phyloP scores from a whole-genome alignment of 257 asterid species.

The Nicotiana benthamiana region DNA sequence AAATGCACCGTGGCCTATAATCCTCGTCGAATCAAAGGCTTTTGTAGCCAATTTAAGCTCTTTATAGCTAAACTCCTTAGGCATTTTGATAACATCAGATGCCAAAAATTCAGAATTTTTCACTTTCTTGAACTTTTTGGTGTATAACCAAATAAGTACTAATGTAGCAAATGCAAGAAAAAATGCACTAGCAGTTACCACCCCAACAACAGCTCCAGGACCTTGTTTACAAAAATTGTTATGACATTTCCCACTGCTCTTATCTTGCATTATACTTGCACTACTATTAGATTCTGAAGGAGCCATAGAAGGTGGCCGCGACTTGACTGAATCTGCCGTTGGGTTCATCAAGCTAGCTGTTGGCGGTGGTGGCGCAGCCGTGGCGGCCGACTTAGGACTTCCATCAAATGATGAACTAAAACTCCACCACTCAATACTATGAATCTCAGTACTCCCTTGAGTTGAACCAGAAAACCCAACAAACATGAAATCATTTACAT shows the following conservation, averaged over 20 bases:
- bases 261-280: conserved; percentile 10
- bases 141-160: conserved; percentile 43
- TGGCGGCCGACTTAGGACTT: conserved; percentile 27
- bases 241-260: conserved; percentile 34
- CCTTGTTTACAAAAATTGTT: conserved; percentile 48
- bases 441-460: conserved; percentile 83
- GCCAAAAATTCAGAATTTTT: conserved; percentile 36
- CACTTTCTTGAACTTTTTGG: conserved; percentile 40
- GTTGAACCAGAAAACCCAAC: conserved; percentile 79
- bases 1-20: conserved; percentile 71
- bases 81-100: conserved; percentile 61
- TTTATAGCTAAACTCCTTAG: conserved; percentile 67
- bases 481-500: conserved; percentile 55
- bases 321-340: conserved; percentile 22
- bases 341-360: conserved; percentile 41
- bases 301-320: conserved; percentile 41
- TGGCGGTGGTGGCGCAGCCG: conserved; percentile 54
- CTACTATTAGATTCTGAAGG: conserved; percentile 22
- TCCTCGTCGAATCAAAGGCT: conserved; percentile 38
- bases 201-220: conserved; percentile 70
- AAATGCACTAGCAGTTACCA: conserved; percentile 72
- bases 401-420: conserved; percentile 56
- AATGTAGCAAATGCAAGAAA: conserved; percentile 44
- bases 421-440: conserved; percentile 79
- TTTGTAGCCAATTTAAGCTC: conserved; percentile 59